phyloP scores from a whole-genome alignment of 1,139 yeast genomes.

The Magnusiomyces fungicola region DNA sequence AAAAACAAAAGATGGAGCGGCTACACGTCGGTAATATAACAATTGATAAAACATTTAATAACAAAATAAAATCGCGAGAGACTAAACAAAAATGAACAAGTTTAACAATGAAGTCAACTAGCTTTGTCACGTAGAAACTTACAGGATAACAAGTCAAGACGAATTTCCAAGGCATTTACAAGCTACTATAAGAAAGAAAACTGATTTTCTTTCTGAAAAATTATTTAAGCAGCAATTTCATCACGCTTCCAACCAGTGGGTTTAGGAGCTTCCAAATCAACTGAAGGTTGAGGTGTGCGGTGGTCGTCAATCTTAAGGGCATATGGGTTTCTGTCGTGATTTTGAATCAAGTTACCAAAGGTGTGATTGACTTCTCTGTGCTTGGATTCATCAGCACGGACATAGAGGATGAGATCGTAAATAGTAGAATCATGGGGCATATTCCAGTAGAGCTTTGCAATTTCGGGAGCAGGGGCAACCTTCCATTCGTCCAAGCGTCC shows the following conservation, averaged over 20 bases:
- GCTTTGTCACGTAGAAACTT: no score
- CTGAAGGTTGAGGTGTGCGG: constrained; percentile 46
- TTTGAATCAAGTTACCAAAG: constrained; percentile 53
- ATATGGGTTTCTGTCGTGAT: constrained; percentile 58
- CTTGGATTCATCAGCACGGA: constrained; percentile 63
- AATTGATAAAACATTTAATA: no score
- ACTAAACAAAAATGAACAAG: no score
- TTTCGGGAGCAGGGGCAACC: constrained; percentile 32
- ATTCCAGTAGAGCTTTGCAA: constrained; percentile 60
- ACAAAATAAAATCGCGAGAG: no score
- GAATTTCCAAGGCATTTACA: no score
- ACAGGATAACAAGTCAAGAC: no score
- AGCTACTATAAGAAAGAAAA: no score
- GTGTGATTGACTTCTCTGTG: constrained; percentile 76
- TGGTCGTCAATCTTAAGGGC: constrained; percentile 41
- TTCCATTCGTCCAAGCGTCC: constrained; percentile 48
- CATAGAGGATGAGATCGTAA: constrained; percentile 51
- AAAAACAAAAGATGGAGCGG: no score
- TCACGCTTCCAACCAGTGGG: constrained; percentile 60
- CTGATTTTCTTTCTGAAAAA: no score
- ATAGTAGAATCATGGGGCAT: constrained; percentile 45
- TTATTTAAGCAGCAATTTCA: constrained; percentile 37
- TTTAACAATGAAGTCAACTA: no score
- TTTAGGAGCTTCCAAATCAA: constrained; percentile 37
- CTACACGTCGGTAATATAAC: no score